Evolutionary conservation across 1,139 yeast species (phyloP).

Genomic region (Saccharomyces uvarum): DNA sequence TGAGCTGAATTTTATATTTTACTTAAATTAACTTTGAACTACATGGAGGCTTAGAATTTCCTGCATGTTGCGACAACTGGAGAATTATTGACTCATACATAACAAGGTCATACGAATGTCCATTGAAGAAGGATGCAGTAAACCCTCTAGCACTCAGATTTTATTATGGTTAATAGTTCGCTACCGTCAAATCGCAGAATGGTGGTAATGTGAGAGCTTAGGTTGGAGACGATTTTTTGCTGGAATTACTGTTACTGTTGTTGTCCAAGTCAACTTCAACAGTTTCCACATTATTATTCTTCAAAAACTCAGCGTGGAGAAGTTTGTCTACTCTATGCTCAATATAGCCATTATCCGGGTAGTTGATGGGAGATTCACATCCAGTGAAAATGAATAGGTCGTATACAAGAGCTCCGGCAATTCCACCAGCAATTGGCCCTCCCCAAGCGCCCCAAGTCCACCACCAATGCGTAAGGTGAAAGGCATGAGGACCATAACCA

Average conservation of each 20-base stretch:
- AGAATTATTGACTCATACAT: not conserved
- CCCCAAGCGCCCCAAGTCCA: conserved; percentile 35
- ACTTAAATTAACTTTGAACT: not conserved
- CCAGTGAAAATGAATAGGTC: conserved; percentile 39
- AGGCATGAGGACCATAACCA: conserved; percentile 37
- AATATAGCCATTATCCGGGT: conserved; percentile 23
- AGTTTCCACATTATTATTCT: not conserved
- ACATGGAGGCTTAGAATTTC: not conserved
- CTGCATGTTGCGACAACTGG: not conserved
- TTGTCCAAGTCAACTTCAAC: not conserved
- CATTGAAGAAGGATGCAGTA: not conserved
- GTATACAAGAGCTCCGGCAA: conserved; percentile 37
- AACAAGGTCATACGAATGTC: not conserved
- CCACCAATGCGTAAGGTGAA: conserved; percentile 15
- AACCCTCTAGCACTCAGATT: not conserved
- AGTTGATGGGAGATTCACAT: conserved; percentile 36
- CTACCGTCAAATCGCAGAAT: not conserved
- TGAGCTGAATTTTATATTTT: not conserved
- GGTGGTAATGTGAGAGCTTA: not conserved
- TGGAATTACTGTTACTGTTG: conserved; percentile 5
- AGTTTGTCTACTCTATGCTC: conserved; percentile 12
- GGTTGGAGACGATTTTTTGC: conserved; percentile 2
- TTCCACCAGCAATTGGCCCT: conserved; percentile 37
- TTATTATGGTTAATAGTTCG: not conserved
- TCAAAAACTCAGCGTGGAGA: conserved; percentile 6